Evolutionary conservation across 2,329 filamentous ascomycete genomes (phyloP).

Genomic region (Fusarium continuum): DNA sequence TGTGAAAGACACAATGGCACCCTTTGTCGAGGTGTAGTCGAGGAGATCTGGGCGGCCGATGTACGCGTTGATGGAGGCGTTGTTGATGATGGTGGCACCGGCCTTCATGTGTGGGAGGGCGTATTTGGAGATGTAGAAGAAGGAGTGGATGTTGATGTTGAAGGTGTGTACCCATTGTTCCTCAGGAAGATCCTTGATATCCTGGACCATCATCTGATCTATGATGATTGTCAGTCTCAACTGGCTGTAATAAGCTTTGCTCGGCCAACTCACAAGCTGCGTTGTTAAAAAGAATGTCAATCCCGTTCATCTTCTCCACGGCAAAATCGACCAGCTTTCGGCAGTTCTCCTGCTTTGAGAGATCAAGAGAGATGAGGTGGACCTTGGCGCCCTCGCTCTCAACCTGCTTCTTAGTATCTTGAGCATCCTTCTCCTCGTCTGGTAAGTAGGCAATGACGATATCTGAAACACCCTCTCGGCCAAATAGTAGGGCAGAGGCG

Average conservation of each 20-base stretch:
- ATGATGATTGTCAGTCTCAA: background rate
- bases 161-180: constrained; percentile 85
- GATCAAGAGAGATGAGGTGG: constrained; percentile 69
- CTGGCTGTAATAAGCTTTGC: background rate
- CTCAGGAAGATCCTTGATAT: constrained; percentile 76
- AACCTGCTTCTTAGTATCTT: constrained; percentile 76
- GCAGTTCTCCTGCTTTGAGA: constrained; percentile 74
- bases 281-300: constrained; percentile 82
- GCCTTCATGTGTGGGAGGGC: constrained; percentile 75
- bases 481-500: constrained; percentile 78
- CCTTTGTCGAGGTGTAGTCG: constrained; percentile 84
- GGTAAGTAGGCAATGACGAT: constrained; percentile 78
- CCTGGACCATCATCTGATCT: constrained; percentile 70
- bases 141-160: constrained; percentile 83
- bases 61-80: constrained; percentile 84
- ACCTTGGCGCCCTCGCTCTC: constrained; percentile 74
- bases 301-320: constrained; percentile 69
- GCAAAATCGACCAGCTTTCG: constrained; percentile 74
- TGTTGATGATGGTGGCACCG: constrained; percentile 86
- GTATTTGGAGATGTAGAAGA: constrained; percentile 85
- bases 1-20: constrained; percentile 82
- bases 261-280: constrained; percentile 68
- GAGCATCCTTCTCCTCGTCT: constrained; percentile 78
- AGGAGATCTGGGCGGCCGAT: constrained; percentile 81
- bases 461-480: constrained; percentile 78